Base-by-base conservation (phyloP, 179 eudicot genomes). In the Corrigiola litoralis region DNA sequence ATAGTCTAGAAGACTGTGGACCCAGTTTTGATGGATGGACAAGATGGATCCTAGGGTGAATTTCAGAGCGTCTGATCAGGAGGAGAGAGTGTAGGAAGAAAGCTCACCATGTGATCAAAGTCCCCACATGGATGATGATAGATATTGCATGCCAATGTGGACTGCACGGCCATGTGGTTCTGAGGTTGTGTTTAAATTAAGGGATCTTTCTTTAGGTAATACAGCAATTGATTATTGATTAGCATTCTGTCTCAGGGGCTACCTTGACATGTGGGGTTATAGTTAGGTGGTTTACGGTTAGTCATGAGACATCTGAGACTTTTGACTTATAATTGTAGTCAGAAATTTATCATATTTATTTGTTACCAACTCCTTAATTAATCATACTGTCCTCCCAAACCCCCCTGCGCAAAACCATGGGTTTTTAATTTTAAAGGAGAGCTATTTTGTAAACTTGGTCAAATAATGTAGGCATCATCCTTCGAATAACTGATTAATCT, bases 131-230 rank as follows among this genome's bases (percentile, higher is more conserved):
- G 72, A 68, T 71, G 61, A 55, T 70, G 67, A 63, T 76, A 65
- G 69, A 67, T 66, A 64, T 68, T 21, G 71, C 80, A 70, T 75
- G 75, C 51, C 37, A 52, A 57, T 69, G 75, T 66, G 70, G 61
- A 69, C 58, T 62, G 78, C 76, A 72, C 65, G 71, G 55, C 66
- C 82, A 75, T 79, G 82, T 77, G 81, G 73, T 54, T 67, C 66
- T 50, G 67, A 51, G 75, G 54, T 71, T 69, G 45, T 75, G 75
- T 65, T 70, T 66, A 42, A 28, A 29, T 71, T 75, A 75, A 66
- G 71, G 67, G 71, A 60, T 67, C 58, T 63, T 49, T 58, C 21
- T 59, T 58, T 64, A 25, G 56, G 53, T 65, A 70, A 50, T 75
- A 60, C 25, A n/a, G n/a, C n/a, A 38, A 59, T 70, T 65, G 27